Conservation (phyloP, 164 flowering plant species). For the Stephania yunnanensis region DNA sequence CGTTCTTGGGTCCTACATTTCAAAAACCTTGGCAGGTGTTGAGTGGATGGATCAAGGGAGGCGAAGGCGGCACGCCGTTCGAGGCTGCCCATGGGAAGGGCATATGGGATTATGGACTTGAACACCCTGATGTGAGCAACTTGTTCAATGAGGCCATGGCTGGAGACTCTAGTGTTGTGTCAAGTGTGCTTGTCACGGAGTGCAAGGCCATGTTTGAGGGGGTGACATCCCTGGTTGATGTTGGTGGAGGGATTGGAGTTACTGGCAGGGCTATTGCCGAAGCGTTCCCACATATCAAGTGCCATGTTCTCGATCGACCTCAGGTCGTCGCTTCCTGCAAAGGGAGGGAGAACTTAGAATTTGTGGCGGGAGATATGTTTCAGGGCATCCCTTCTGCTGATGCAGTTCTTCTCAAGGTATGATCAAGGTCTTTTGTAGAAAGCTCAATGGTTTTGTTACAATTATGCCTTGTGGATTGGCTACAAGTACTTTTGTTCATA, state of each 20-base stretch:
- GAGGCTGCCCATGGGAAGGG: constrained; percentile 16
- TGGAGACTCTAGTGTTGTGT: constrained; percentile 25
- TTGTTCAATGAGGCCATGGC: constrained; percentile 38
- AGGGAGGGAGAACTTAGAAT: too few relatives aligned
- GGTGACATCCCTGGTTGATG: constrained; percentile 27
- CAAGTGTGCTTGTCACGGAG: constrained; percentile 15
- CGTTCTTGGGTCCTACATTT: too few relatives aligned
- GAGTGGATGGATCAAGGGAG: constrained; percentile 19
- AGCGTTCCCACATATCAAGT: constrained; percentile 22
- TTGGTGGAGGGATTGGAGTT: constrained; percentile 38
- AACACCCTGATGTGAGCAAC: neutral
- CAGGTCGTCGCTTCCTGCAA: too few relatives aligned
- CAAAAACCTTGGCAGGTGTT: too few relatives aligned
- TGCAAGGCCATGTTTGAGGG: constrained; percentile 25
- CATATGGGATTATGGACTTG: constrained; percentile 15
- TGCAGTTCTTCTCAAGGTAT: too few relatives aligned
- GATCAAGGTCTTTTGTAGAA: neutral
- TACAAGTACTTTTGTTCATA: too few relatives aligned
- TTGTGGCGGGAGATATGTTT: too few relatives aligned
- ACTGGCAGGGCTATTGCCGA: constrained; percentile 25
- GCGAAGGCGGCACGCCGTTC: constrained; percentile 16
- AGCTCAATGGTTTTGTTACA: constrained; percentile 18
- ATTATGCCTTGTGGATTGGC: too few relatives aligned
- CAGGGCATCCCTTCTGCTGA: too few relatives aligned
- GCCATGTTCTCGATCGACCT: too few relatives aligned